A percentile compares a stretch with the other conserved stretches of the same genome.
These are phyloP conservation scores for Rhododendron ferrugineum DNA, from an alignment of 148 eudicot species.

Conservation along the genomic window DNA sequence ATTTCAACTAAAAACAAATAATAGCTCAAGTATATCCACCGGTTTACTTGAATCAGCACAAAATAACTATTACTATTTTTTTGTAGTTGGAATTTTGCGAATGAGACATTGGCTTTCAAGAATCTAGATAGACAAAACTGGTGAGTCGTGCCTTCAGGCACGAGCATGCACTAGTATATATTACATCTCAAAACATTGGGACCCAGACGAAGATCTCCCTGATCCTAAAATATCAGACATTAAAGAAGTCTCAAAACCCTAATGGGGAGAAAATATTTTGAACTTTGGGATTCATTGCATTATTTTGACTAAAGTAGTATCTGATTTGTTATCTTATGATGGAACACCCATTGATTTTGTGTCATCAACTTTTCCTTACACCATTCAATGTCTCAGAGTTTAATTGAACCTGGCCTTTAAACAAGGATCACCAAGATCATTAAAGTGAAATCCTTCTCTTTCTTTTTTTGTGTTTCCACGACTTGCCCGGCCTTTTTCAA, in stretches of 20 bases:
- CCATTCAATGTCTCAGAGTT: background rate
- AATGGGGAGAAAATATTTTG: background rate
- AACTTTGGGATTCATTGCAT: constrained; percentile 1
- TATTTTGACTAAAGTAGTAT: background rate
- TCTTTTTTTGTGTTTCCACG: background rate
- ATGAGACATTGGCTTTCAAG: no score
- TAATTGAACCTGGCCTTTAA: constrained; percentile 1
- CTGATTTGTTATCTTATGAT: background rate
- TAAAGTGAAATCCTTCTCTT: background rate
- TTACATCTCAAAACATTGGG: background rate
- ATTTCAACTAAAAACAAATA: no score
- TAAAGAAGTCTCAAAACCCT: background rate
- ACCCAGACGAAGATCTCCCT: background rate
- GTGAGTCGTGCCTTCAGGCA: no score
- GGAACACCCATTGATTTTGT: background rate
- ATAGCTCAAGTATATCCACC: no score
- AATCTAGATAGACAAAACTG: no score
- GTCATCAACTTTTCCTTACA: background rate
- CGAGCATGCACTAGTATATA: no score
- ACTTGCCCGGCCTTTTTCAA: background rate
- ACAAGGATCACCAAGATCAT: background rate
- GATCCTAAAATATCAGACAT: background rate
- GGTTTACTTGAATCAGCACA: no score
- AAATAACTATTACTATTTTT: no score
- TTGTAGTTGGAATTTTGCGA: no score